Base-by-base conservation (phyloP, 768 basidiomycete genomes). In the Cubamyces sp. region DNA sequence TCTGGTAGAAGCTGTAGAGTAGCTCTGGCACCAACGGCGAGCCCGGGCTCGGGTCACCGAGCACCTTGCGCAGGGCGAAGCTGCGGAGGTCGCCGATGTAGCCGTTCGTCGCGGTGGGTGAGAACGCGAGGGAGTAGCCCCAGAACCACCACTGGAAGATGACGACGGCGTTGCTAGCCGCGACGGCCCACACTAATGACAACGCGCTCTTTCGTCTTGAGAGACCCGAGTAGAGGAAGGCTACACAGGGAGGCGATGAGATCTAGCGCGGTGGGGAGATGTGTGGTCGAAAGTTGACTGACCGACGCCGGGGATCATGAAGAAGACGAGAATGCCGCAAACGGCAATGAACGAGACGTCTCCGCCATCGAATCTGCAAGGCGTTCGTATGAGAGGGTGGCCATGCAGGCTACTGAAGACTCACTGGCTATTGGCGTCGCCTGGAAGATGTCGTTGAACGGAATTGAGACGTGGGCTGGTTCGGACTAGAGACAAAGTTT, bases 81-180 rank as follows among this genome's bases (percentile, higher is more conserved):
- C 92, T 85, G 40, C 79, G 79, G 23, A 97, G 84, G 74, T 96
- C 86, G 46, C 91, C 91, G 61, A 92, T 92, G 76, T 78, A 88
- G 34, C 90, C 84, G 72, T 90, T 88, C 54, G 85, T 87, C 3
- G 87, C 86, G 3, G 88, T 81, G 2, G 87, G 80, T 3, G 91
- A 92, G 76, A 96, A 96, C 1, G 92, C 90, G 34, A 96, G 80
- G 0, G 84, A 90, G 76, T 94, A 96, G 74, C 88, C 88, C 87
- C 87, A 88, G 74, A 87, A 80, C 73, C 83, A 93, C 91, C 91
- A 92, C 69, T 90, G 88, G 73, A 91, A 87, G 60, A 91, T 87
- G 64, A 85, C 85, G 64, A 92, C 79, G 7, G 88, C 89, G 67
- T 91, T 91, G 68, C 84, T 82, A 4, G 87, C 88, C 40, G 83